A percentile compares a stretch with the other conserved stretches of the same genome.
Evolutionary conservation across 2,329 filamentous ascomycete genomes (phyloP).

Genomic region (Dactylellina leptospora): DNA sequence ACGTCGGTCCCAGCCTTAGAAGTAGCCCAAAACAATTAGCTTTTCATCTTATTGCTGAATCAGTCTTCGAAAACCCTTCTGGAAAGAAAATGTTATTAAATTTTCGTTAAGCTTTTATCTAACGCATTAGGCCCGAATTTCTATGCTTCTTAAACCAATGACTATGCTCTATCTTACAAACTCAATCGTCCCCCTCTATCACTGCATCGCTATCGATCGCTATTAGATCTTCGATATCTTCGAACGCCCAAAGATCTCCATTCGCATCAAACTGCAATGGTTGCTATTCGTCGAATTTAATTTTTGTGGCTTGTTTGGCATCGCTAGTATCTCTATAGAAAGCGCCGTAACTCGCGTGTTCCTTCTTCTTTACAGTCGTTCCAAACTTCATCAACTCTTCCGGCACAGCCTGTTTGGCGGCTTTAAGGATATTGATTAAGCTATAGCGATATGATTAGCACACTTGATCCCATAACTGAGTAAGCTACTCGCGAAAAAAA

Average conservation of each 20-base stretch:
- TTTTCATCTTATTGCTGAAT: too few species aligned
- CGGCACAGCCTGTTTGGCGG: slow-evolving; percentile 89
- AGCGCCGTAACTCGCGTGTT: slow-evolving; percentile 90
- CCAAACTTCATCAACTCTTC: slow-evolving; percentile 94
- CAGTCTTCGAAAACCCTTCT: too few species aligned
- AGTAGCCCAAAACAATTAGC: too few species aligned
- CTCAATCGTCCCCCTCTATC: slow-evolving; percentile 19
- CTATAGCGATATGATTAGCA: slow-evolving; percentile 62
- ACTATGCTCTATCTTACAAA: too few species aligned
- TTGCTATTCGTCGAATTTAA: slow-evolving; percentile 57
- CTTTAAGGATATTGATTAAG: slow-evolving; percentile 91
- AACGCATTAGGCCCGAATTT: neutral
- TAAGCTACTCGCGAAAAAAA: slow-evolving; percentile 20
- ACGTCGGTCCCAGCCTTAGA: too few species aligned
- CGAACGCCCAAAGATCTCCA: slow-evolving; percentile 21
- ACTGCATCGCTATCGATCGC: slow-evolving; percentile 4
- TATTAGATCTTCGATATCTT: slow-evolving; percentile 18
- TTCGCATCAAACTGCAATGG: slow-evolving; percentile 22
- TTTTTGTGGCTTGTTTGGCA: slow-evolving; percentile 56
- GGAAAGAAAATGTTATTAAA: too few species aligned
- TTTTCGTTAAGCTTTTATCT: too few species aligned
- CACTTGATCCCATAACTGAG: slow-evolving; percentile 54
- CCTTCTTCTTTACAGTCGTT: slow-evolving; percentile 99
- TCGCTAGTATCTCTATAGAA: slow-evolving; percentile 92
- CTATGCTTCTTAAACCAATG: neutral